Base-by-base conservation (phyloP, 2,329 filamentous ascomycete species). In the Curvularia lunata region DNA sequence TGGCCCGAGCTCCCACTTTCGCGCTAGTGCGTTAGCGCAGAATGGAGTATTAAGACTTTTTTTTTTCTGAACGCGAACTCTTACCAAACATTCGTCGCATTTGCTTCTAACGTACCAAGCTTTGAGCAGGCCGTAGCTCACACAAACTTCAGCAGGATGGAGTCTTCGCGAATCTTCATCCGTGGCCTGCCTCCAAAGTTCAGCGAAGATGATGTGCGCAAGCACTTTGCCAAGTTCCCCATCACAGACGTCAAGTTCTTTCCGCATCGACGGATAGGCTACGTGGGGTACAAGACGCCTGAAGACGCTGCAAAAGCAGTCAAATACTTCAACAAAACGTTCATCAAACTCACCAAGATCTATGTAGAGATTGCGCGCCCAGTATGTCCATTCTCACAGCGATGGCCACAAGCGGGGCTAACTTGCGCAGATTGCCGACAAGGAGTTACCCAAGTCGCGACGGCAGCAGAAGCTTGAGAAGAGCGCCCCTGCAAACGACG, bases 291-390 rank as follows among this genome's bases (percentile, higher is more conserved):
- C 83, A 93, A 91, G 79, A 91, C 86, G 50, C 82, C 90, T 13
- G 87, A 94, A 61, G 89, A 91, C 74, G 95, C 95, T 55, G 82
- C 86, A 56, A 86, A 88, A 72, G 94, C 95, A 43, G 90, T 96
- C 75, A 93, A 91, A 78, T 96, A 97, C 81, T 97, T 97, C 83
- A 93, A 99, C 82, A 91, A 87, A 75, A 89, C 93, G 63, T 99
- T 92, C 79, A 92, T 99, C 70, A 91, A 92, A 69, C 95, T 97
- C 91, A 97, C 93, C 56, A 96, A 89, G 81, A 92, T 99, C 70
- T 85, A 84, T 28, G 95, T 97, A 61, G 93, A 97, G 80, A 81
- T 95, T 72, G 95, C 95, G 55, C 88, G 86, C 75, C 89, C 95
- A 59, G 90, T 96, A 81, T 74, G 85, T 48, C 1, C 25, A 9